Conservation (phyloP, 768 basidiomycete genomes). For the Russula griseocarnosa region DNA sequence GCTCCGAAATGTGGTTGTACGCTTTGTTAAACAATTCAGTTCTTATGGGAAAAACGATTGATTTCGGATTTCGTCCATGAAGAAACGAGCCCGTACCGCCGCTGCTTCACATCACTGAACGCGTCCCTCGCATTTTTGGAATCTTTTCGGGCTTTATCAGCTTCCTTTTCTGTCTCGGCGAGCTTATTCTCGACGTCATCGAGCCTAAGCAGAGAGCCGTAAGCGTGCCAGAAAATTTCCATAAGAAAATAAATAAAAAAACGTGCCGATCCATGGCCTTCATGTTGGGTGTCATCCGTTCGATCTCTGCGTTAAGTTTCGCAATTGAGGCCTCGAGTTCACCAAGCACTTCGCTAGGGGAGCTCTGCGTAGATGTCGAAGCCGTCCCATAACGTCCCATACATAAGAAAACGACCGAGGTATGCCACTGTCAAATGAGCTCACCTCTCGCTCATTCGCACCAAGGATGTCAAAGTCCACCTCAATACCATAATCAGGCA, state of each 20-base stretch:
- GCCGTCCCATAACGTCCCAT: background rate
- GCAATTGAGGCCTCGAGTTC: constrained; percentile 70
- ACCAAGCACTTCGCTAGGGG: constrained; percentile 57
- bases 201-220: constrained; percentile 44
- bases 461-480: constrained; percentile 75
- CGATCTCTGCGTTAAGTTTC: constrained; percentile 75
- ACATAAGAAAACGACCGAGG: background rate
- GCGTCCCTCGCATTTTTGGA: constrained; percentile 88
- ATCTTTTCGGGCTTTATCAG: constrained; percentile 86
- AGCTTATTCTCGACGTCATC: constrained; percentile 84
- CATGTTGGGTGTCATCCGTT: constrained; percentile 92
- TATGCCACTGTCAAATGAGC: constrained; percentile 24
- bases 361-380: constrained; percentile 42
- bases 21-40: constrained; percentile 92
- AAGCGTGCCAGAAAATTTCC: background rate
- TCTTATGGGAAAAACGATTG: constrained; percentile 33
- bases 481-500: constrained; percentile 83
- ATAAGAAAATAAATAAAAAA: background rate
- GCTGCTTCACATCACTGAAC: constrained; percentile 82
- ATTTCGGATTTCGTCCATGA: background rate
- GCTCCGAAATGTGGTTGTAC: constrained; percentile 91
- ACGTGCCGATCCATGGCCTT: constrained; percentile 88
- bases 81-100: constrained; percentile 48
- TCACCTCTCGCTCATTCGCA: constrained; percentile 69
- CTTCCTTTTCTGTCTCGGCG: constrained; percentile 85